These are phyloP conservation scores for Diaporthe sp. DNA, from an alignment of 2,329 filamentous ascomycete genomes.

Conservation along the genomic window DNA sequence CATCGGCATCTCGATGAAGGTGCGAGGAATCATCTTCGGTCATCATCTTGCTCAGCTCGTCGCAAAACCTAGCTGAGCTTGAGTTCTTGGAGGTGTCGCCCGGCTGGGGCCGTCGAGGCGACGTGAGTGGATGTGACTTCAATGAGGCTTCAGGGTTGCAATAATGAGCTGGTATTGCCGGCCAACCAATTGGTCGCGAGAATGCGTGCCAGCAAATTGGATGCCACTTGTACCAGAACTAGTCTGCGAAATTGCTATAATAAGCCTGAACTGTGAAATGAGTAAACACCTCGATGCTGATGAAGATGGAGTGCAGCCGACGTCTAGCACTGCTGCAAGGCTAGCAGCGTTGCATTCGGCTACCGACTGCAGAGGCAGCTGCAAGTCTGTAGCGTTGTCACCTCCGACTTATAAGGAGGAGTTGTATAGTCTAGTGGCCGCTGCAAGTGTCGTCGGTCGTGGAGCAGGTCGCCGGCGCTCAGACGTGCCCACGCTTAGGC, in stretches of 20 bases:
- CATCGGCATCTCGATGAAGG: conserved; percentile 21
- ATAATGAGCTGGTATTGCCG: conserved; percentile 5
- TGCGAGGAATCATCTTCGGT: not conserved
- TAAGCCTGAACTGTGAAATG: conserved; percentile 5
- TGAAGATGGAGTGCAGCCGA: not conserved
- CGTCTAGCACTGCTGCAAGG: not conserved
- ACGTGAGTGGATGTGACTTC: conserved; percentile 32
- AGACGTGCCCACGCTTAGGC: conserved; percentile 26
- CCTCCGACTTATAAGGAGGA: not conserved
- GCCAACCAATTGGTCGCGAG: conserved; percentile 15
- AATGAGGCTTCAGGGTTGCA: conserved; percentile 29
- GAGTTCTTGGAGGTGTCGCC: not conserved
- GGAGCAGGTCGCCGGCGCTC: conserved; percentile 15
- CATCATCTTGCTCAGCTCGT: conserved; percentile 6
- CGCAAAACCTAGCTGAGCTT: not conserved
- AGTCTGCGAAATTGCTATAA: conserved; percentile 6
- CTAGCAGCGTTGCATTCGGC: conserved; percentile 36
- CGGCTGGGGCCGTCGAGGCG: not conserved
- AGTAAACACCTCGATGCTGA: not conserved
- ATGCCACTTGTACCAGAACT: conserved; percentile 5
- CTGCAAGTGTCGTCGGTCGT: not conserved
- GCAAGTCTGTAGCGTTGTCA: conserved; percentile 12
- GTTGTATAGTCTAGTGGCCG: conserved; percentile 2
- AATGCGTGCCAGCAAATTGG: conserved; percentile 13
- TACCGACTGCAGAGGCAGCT: conserved; percentile 27